Evolutionary conservation across 306 rosid genomes (phyloP), one percentile per base, ranked within the genome.

Genomic region (Cicer judaicum): DNA sequence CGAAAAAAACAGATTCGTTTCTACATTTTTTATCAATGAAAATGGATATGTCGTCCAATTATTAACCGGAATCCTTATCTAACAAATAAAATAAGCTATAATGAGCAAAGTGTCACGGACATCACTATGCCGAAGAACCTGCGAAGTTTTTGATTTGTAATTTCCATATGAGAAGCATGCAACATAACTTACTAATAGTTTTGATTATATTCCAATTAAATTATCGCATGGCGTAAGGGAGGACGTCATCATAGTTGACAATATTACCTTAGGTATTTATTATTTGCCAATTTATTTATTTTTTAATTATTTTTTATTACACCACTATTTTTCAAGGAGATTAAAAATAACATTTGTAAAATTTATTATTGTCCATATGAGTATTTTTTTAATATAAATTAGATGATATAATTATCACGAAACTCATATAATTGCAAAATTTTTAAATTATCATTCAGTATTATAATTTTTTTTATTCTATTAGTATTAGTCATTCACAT

Each of bases 71-170:
- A 66, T 46, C 71, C 55, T 65, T 66, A 66, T 66, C 53, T 42
- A 10, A 5, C 21, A 15, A 13, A 50, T 65, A 42, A 42, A 42
- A 65, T 42, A 41, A 9, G 6, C 7, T 18, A 11, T 65, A 60
- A 29, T 7, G n/a, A 48, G 69, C 18, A 29, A 56, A 19, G 68
- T 46, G 57, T 60, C 78, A 73, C 69, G 78, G 78, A 46, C 70
- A 60, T 73, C 47, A 73, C 61, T 60, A 24, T 72, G 68, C 36
- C 16, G 13, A 39, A 39, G 19, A 29, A 29, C 11, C 18, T 24
- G 24, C 7, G n/a, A 39, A 73, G 7, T 44, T 64, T 64, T 18
- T 8, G 34, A n/a, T 53, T 66, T 34, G 15, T 47, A 14, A 52
- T 64, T 14, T 53, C 18, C 64, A n/a, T 53, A 47, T 54, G 19